Percentiles rank a stretch among this genome's conserved stretches.
phyloP scores from a whole-genome alignment of 768 basidiomycete genomes.

The Fibroporia radiculosa region DNA sequence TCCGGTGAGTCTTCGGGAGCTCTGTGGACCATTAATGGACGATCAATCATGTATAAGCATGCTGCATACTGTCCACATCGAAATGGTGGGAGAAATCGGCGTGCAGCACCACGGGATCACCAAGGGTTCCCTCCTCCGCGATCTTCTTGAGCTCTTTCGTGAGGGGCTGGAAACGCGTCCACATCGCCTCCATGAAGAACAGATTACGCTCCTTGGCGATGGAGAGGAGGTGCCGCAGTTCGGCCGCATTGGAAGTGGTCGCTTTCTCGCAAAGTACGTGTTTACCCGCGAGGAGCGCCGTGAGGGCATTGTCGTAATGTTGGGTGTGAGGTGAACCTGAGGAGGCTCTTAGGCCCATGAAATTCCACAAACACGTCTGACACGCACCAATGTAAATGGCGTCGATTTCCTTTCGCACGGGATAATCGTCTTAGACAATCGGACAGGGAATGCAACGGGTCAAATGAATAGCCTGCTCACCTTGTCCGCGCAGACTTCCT shows the following conservation, averaged over 20 bases:
- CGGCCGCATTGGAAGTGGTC: conserved; percentile 68
- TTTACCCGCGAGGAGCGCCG: conserved; percentile 72
- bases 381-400: conserved; percentile 63
- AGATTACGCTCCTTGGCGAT: conserved; percentile 72
- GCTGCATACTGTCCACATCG: conserved; percentile 32
- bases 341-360: neutral
- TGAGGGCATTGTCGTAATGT: conserved; percentile 73
- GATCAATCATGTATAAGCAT: neutral
- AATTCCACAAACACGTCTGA: too few species aligned
- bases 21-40: conserved; percentile 29
- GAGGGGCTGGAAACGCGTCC: conserved; percentile 79
- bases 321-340: conserved; percentile 78
- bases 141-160: conserved; percentile 55
- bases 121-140: conserved; percentile 55
- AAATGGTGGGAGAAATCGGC: conserved; percentile 74
- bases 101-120: conserved; percentile 55
- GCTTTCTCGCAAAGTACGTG: conserved; percentile 89
- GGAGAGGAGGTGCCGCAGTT: conserved; percentile 63
- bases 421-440: too few species aligned
- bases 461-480: conserved; percentile 32
- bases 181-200: conserved; percentile 91
- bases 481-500: conserved; percentile 62
- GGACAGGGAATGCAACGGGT: too few species aligned
- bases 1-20: conserved; percentile 60
- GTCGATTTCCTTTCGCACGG: conserved; percentile 66